Evolutionary conservation across 257 asterid species (phyloP).

Genomic region (Paulownia fortunei): DNA sequence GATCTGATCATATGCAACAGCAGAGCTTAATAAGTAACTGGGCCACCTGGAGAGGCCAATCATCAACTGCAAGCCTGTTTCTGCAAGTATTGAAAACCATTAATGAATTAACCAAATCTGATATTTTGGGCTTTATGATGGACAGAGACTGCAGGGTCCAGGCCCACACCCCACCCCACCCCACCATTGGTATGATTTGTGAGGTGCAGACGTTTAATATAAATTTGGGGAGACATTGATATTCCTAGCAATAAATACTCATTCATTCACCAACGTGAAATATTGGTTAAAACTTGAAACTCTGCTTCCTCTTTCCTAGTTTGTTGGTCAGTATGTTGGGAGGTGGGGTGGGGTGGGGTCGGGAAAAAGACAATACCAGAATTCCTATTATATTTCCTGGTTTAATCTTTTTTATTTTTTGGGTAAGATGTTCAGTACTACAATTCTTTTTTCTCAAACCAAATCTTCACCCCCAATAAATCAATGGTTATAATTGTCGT

Average conservation of each 20-base stretch:
- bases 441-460: no score
- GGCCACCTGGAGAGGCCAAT: slow-evolving; percentile 35
- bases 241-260: slow-evolving; percentile 13
- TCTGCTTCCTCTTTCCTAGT: not conserved
- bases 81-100: slow-evolving; percentile 24
- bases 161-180: slow-evolving; percentile 24
- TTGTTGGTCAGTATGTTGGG: not conserved
- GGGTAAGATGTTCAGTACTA: no score
- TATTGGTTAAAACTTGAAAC: not conserved
- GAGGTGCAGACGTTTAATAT: not conserved
- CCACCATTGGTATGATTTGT: slow-evolving; percentile 20
- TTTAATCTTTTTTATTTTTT: not conserved
- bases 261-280: slow-evolving; percentile 9
- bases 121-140: slow-evolving; percentile 37
- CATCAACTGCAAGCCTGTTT: slow-evolving; percentile 38
- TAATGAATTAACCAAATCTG: slow-evolving; percentile 35
- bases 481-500: no score
- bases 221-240: slow-evolving; percentile 10
- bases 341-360: not conserved
- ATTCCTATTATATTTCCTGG: not conserved
- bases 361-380: slow-evolving; percentile 7
- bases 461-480: no score
- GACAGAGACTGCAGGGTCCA: slow-evolving; percentile 38
- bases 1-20: slow-evolving; percentile 23
- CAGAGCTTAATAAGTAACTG: slow-evolving; percentile 28